Base-by-base conservation (phyloP, 768 basidiomycete species). In the Amylocystis lapponica region DNA sequence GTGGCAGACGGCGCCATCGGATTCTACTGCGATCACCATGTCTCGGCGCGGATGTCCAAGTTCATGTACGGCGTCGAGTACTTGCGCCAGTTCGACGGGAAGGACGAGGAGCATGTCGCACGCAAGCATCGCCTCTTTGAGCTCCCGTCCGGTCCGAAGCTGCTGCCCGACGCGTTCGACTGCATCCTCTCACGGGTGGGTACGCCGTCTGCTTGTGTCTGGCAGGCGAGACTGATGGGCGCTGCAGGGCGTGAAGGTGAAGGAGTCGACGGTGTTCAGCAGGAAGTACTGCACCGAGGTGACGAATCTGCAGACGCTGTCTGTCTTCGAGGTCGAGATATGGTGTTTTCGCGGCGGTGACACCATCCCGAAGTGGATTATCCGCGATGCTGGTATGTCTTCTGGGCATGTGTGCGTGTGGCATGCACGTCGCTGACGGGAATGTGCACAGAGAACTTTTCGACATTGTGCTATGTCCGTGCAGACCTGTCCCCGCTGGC, bases 321-420 rank as follows among this genome's bases (percentile, higher is more conserved):
- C 82, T 12, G 81, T 87, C 14, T 88, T 89, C 50, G 86, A 88
- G 57, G 85, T 88, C 21, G 85, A 88, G 59, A 75, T 89, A 51
- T 88, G 86, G 86, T 88, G 86, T 57, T 89, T 76, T 62, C 70
- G 86, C 55, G 85, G 86, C n/a, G 81, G 81, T 34, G 76, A 82
- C 49, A 67, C 63, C 6, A 66, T 82, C 26, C 86, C 86, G 1
- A 76, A 79, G 51, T 88, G 86, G 86, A 88, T 89, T 40, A 68
- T 78, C 35, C 67, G 85, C 42, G 65, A 75, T 13, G 72, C 74
- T 46, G 54, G 52, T 74, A 54, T 11, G 27, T 34, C 36, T 11
- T 45, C 39, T 14, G 27, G 38, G 23, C 14, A 17, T 29, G 27
- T 21, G 21, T 33, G 14, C 6, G 14, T 5, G 12, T 36, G 11